These are phyloP conservation scores for Daldinia loculata DNA, from an alignment of 495 filamentous ascomycete genomes.

Conservation along the genomic window DNA sequence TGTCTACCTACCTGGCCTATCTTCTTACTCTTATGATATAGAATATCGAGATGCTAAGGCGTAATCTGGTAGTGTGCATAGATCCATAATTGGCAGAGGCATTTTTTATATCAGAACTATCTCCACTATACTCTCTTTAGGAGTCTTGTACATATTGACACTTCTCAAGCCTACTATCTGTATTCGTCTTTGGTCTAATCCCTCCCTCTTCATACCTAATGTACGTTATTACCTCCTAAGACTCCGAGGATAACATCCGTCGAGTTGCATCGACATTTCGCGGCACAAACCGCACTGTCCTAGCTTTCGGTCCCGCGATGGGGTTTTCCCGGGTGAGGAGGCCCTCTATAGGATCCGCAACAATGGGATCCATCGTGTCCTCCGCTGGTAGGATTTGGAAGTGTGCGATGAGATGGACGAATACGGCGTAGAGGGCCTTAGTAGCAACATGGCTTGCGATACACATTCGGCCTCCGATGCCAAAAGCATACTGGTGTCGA, in stretches of 20 bases:
- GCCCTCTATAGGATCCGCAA: constrained; percentile 35
- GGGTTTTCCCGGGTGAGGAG: constrained; percentile 30
- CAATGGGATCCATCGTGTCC: constrained; percentile 29
- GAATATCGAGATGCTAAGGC: no score
- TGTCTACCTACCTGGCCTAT: neutral
- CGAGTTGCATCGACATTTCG: constrained; percentile 20
- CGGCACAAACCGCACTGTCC: constrained; percentile 34
- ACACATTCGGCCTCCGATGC: constrained; percentile 75
- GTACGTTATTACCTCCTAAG: neutral
- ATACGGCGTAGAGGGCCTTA: constrained; percentile 73
- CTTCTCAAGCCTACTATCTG: neutral
- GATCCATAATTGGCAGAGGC: neutral
- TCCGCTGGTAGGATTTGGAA: constrained; percentile 53
- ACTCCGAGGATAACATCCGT: constrained; percentile 25
- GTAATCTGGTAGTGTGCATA: neutral
- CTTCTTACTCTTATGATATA: no score
- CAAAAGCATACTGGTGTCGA: constrained; percentile 74
- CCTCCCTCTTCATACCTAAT: no score
- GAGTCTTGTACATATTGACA: neutral
- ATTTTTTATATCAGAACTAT: neutral
- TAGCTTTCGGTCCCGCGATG: constrained; percentile 31
- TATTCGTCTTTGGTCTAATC: neutral
- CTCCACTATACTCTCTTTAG: neutral
- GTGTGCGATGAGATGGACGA: constrained; percentile 70
- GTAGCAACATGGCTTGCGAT: constrained; percentile 73